phyloP scores from a whole-genome alignment of 2,329 filamentous ascomycete genomes.

The Xylariomycetidae sp. region DNA sequence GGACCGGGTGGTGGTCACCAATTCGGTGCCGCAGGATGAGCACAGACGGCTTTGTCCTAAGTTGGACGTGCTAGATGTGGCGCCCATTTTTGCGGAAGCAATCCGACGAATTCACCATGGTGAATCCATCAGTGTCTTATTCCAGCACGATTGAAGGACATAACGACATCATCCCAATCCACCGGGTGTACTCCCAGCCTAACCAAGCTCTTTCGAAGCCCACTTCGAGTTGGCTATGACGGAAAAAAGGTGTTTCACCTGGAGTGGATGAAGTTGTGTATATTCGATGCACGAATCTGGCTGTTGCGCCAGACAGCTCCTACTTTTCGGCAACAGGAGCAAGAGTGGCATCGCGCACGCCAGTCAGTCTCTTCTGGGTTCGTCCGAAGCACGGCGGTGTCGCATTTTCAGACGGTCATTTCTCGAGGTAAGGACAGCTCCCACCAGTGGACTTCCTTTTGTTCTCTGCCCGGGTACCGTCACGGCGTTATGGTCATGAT shows the following conservation, averaged over 20 bases:
- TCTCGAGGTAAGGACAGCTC: constrained; percentile 14
- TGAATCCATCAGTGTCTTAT: constrained; percentile 94
- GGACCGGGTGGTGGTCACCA: constrained; percentile 92
- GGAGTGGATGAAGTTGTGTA: too few species aligned
- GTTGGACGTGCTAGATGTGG: constrained; percentile 86
- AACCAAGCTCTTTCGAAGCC: too few species aligned
- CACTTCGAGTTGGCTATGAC: too few species aligned
- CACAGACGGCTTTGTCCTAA: constrained; percentile 75
- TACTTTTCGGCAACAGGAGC: too few species aligned
- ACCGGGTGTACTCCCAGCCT: too few species aligned
- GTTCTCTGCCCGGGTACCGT: constrained; percentile 10
- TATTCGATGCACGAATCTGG: too few species aligned
- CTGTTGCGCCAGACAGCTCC: too few species aligned
- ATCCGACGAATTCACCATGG: constrained; percentile 95
- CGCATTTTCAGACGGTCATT: constrained; percentile 4
- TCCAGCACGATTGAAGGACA: constrained; percentile 64
- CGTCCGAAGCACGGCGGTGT: too few species aligned
- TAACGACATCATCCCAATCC: too few species aligned
- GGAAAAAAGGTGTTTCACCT: too few species aligned
- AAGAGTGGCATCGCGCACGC: too few species aligned
- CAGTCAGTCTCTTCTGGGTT: too few species aligned
- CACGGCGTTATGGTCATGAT: constrained; percentile 14
- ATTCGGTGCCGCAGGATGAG: constrained; percentile 85
- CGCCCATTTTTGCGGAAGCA: constrained; percentile 87
- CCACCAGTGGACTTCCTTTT: constrained; percentile 12